A percentile compares a stretch with the other conserved stretches of the same genome.
These are phyloP conservation scores for Phytophthora megakarya DNA, from an alignment of 352 stramenopile genomes.

Conservation along the genomic window DNA sequence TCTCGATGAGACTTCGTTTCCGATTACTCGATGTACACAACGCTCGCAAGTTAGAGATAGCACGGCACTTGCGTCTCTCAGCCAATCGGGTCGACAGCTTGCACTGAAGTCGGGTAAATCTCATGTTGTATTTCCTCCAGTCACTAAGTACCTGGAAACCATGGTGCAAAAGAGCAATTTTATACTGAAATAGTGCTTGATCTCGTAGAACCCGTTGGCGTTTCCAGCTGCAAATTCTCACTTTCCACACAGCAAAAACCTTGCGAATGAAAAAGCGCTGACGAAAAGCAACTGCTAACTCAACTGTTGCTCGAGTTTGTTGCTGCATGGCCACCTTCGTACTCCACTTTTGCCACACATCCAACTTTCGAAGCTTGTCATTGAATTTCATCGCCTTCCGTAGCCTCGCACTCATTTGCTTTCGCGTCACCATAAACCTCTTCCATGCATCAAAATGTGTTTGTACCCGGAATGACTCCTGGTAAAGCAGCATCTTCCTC, in stretches of 20 bases:
- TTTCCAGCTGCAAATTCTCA: conserved; percentile 18
- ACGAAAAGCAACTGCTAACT: conserved; percentile 41
- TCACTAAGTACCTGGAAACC: conserved; percentile 13
- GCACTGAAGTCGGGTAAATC: conserved; percentile 10
- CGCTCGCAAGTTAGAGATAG: conserved; percentile 16
- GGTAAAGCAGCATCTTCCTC: conserved; percentile 41
- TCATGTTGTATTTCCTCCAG: neutral
- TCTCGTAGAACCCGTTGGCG: conserved; percentile 20
- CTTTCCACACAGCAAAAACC: conserved; percentile 42
- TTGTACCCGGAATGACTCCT: conserved; percentile 39
- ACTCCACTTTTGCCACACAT: conserved; percentile 47
- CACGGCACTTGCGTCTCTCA: conserved; percentile 13
- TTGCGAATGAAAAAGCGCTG: conserved; percentile 45
- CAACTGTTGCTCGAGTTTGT: conserved; percentile 36
- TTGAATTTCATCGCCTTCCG: conserved; percentile 38
- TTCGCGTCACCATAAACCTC: conserved; percentile 29
- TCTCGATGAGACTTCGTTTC: neutral
- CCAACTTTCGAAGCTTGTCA: conserved; percentile 19
- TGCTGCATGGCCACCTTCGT: conserved; percentile 19
- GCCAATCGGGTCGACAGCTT: neutral
- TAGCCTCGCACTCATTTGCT: conserved; percentile 35
- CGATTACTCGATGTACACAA: conserved; percentile 1
- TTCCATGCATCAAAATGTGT: conserved; percentile 61
- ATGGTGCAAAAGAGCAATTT: neutral
- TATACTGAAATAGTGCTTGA: conserved; percentile 16